phyloP scores from a whole-genome alignment of 257 asterid species.

The Forsythia suspensa region DNA sequence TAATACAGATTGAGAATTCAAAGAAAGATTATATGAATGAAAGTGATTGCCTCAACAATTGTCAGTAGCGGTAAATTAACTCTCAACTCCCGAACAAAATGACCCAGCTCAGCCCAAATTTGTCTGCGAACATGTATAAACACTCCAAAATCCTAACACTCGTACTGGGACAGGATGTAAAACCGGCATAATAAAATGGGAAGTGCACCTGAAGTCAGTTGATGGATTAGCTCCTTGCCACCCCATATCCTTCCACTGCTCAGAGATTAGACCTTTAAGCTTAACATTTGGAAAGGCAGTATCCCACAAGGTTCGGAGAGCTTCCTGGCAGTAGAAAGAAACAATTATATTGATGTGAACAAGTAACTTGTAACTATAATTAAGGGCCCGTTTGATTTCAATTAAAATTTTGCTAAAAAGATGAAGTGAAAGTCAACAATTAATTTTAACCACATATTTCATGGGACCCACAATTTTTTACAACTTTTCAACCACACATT shows the following conservation, averaged over 20 bases:
- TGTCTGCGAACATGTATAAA: neutral
- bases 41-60: neutral
- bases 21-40: neutral
- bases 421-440: too few relatives aligned
- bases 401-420: too few relatives aligned
- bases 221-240: slow-evolving; percentile 98
- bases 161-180: neutral
- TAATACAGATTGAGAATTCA: neutral
- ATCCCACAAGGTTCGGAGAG: slow-evolving; percentile 75
- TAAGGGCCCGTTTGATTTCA: too few relatives aligned
- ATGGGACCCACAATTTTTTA: too few relatives aligned
- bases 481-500: too few relatives aligned
- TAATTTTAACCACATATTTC: too few relatives aligned
- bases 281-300: slow-evolving; percentile 67
- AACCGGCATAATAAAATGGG: neutral
- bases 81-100: neutral
- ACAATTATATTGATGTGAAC: slow-evolving; percentile 18
- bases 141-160: neutral
- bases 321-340: slow-evolving; percentile 53
- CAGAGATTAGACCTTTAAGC: slow-evolving; percentile 76
- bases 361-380: slow-evolving; percentile 7
- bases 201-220: slow-evolving; percentile 82
- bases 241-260: slow-evolving; percentile 99
- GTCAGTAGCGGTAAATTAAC: neutral
- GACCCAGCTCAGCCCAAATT: neutral